These are phyloP conservation scores for Chaetomiaceae sp. DNA, from an alignment of 2,329 filamentous ascomycete species.

Conservation along the genomic window DNA sequence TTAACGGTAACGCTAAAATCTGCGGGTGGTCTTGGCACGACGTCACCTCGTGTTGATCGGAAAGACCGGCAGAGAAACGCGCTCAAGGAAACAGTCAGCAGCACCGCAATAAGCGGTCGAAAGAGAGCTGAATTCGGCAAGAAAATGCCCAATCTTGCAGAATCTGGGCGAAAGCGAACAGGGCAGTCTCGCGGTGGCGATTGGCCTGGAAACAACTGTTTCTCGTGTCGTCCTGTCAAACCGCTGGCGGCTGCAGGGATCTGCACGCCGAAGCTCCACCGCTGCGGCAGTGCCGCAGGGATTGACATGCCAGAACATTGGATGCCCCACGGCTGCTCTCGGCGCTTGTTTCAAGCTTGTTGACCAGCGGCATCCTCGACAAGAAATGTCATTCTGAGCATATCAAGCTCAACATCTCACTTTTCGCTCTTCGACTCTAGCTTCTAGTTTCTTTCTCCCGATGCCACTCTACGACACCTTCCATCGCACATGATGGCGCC, in stretches of 20 bases:
- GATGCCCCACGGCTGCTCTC: no score
- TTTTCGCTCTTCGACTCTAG: background rate
- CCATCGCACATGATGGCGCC: slow-evolving; percentile 14
- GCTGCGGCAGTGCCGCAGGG: slow-evolving; percentile 16
- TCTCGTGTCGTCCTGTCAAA: background rate
- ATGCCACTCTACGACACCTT: background rate
- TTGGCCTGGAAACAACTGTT: background rate
- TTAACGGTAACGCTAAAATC: no score
- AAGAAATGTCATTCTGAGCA: no score
- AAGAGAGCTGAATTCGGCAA: no score
- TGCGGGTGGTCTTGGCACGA: no score
- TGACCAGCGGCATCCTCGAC: background rate
- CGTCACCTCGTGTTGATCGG: no score
- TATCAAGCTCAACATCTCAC: no score
- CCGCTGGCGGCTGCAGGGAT: slow-evolving; percentile 13
- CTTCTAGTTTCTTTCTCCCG: background rate
- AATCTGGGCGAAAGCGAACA: background rate
- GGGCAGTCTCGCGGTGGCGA: background rate
- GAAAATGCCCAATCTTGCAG: background rate
- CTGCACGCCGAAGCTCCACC: slow-evolving; percentile 3
- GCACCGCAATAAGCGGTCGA: no score
- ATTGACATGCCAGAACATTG: background rate
- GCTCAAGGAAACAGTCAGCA: no score
- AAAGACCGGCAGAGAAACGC: no score
- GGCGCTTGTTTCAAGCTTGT: slow-evolving; percentile 10